Base-by-base conservation (phyloP, 345 rosid species). In the Arabis alpina region DNA sequence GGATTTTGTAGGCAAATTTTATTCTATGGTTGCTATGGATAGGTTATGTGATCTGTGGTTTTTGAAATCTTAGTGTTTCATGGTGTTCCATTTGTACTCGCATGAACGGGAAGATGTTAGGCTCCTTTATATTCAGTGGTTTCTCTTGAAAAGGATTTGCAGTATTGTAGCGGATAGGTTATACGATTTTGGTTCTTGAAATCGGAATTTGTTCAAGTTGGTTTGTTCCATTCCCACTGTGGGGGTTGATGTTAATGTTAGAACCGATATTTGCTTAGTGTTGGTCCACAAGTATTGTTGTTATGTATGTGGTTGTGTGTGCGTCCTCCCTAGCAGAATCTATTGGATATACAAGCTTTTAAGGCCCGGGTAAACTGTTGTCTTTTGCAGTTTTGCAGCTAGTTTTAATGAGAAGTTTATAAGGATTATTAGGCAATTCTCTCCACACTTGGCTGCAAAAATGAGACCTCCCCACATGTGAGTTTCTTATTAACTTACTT, bases 401-500 rank as follows among this genome's bases (percentile, higher is more conserved):
- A 87, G 85, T 76, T 94, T 94, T 82, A 85, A 85, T 53, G 99
- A 91, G 81, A 94, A 91, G 78, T 88, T 84, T 42, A 85, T 88
- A 25, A 87, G 97, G 80, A 87, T 86, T 30, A 86, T 89, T 66
- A 89, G 99, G 80, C 96, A 83, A 71, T 81, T 94, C 80, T 94
- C 96, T 63, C 99, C 99, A 50, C 97, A 88, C 77, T 55, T 94
- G 78, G 99, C 99, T 42, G 97, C 93, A 64, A 93, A 91, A 79
- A 87, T 93, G 99, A 89, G 99, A 74, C 97, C 96, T 72, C 90
- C 96, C 43, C 95, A 82, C 61, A 89, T 87, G 96, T 91, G 73
- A 80, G 95, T 80, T 61, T 27, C 15, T 57, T 65, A 62, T 39
- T 0, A 6, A 10, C 4, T 39, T 47, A 54, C 8, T 52, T 14